phyloP scores from a whole-genome alignment of 2,329 filamentous ascomycete genomes.

The Fulvia fulva region DNA sequence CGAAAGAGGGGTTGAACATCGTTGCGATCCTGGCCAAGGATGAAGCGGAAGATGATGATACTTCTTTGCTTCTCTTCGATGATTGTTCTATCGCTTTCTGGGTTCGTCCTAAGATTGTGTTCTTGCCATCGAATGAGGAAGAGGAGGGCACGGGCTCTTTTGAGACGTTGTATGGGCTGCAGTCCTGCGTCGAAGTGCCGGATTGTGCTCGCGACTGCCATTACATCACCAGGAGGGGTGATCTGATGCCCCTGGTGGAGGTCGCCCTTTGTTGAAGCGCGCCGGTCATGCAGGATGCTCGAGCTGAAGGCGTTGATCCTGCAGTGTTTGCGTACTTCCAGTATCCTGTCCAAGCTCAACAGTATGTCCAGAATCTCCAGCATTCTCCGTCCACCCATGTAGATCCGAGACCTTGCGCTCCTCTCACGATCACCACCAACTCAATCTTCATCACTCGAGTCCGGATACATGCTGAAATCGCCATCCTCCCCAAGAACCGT shows the following conservation, averaged over 20 bases:
- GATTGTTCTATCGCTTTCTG: not conserved
- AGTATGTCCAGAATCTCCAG: too few species aligned
- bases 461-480: not conserved
- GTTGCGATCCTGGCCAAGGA: not conserved
- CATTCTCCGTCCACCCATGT: too few species aligned
- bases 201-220: not conserved
- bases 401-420: too few species aligned
- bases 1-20: not conserved
- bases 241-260: not conserved
- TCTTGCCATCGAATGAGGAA: not conserved
- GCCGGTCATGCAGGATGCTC: not conserved
- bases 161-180: not conserved
- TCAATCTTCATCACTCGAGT: not conserved
- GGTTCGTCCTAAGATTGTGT: not conserved
- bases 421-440: too few species aligned
- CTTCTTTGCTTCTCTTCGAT: not conserved
- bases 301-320: too few species aligned
- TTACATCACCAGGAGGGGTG: not conserved
- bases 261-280: not conserved
- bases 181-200: not conserved
- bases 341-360: too few species aligned
- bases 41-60: not conserved
- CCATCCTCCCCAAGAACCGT: not conserved
- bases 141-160: not conserved
- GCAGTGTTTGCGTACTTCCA: not conserved